Base-by-base conservation (phyloP, 2,329 filamentous ascomycete species). In the Pleochaeta shiraiana region DNA sequence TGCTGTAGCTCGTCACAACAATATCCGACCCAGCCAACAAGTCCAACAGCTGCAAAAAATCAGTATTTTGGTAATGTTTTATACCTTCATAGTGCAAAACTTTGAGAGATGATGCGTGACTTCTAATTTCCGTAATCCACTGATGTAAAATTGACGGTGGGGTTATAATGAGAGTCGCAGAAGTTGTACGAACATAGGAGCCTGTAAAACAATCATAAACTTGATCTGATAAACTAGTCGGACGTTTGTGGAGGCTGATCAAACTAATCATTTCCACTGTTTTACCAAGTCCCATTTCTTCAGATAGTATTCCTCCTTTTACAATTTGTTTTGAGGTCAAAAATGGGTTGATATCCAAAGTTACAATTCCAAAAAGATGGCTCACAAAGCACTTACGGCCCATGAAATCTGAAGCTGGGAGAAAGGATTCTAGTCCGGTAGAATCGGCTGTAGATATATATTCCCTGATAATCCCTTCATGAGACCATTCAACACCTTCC, bases 201-300 rank as follows among this genome's bases (percentile, higher is more conserved):
- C 72, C 74, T 1, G 75, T 76, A 64, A 76, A 76, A 3, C 70
- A 24, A 66, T 82, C 74, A 63, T 71, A 72, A 19, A 73, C 57
- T 34, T 59, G 39, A 2, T 55, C 16, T 19, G 39, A 19, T 0
- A 61, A 50, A 12, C 66, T 53, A 21, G 65, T 61, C 37, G 68
- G 65, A 33, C 81, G 79, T 45, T 73, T 76, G 70, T 92, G 83
- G 28, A 86, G 75, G 7, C 82, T 76, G n/a, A 90, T 81, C 12
- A 92, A 76, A 3, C 84, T 80, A 55, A 90, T 82, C 1, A 88
- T 77, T 74, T 92, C 88, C 2, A 91, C 77, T 0, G 88, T 92
- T 73, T 92, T 92, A 1, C 88, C 88, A 0, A 92, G 76, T 0
- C 88, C 88, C 88, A 92, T 92, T 73, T 92, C 88, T 70, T 92